Evolutionary conservation across 192 early-diverging fungal genomes (phyloP), one percentile per base, ranked within the genome.

Genomic region (Geranomyces michiganensis): DNA sequence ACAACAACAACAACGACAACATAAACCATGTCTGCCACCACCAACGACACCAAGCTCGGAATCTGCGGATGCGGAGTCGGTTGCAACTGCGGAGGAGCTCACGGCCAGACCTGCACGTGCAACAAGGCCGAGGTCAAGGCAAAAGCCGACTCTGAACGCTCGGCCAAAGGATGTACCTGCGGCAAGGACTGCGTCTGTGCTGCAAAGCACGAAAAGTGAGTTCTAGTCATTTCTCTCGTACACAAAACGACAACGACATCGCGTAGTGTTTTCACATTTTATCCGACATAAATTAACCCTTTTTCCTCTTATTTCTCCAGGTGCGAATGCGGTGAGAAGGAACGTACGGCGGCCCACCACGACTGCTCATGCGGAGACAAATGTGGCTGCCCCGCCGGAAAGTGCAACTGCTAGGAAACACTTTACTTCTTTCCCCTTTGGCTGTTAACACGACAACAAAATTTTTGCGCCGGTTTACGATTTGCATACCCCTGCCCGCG

Each of bases 121-220:
- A 64, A 64, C 62, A n/a, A 19, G 62, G 62, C 62, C 21, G 62
- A 64, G 12, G 62, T 64, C 62, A 41, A 64, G 62, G 62, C 62
- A 31, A 64, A 64, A 29, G 62, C 41, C n/a, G 41, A 64, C 5
- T 1, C 17, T 9, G n/a, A 41, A 13, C 17, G 29, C 5, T 31
- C 15, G 5, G 22, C 2, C 19, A 29, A 31, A 5, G 41, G 43
- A 3, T 64, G 62, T 41, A 46, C 15, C 32, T 64, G 62, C 62
- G 62, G 62, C 12, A 15, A 15, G 1, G 21, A 45, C 1, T 64
- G 62, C 43, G 62, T 64, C 2, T 64, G 62, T 41, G 41, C 62
- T 45, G 62, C 62, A 3, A 15, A 46, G n/a, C 15, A 64, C 62
- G 62, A 64, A 33, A 64, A 64, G 62, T 60, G 29, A 60, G 36